Percentiles rank a stretch among this genome's conserved stretches.
These are phyloP conservation scores for Pelargonium nanum DNA, from an alignment of 345 rosid species.

Conservation along the genomic window DNA sequence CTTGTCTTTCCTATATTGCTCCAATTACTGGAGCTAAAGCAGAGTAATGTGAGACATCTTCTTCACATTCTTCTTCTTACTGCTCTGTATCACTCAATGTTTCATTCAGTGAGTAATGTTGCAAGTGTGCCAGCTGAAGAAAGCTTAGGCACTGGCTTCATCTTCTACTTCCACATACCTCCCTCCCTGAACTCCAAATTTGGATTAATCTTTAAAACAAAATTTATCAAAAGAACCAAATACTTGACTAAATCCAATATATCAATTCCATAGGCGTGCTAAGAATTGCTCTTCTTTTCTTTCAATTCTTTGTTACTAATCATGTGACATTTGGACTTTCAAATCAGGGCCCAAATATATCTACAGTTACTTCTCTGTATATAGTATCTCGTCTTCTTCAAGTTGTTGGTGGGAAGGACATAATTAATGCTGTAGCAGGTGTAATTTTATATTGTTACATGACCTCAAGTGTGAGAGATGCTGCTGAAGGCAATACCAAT, in stretches of 20 bases:
- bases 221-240: background rate
- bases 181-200: background rate
- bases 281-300: background rate
- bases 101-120: slow-evolving; percentile 3
- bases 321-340: background rate
- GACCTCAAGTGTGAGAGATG: slow-evolving; percentile 15
- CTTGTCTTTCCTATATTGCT: slow-evolving; percentile 45
- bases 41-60: slow-evolving; percentile 34
- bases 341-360: slow-evolving; percentile 36
- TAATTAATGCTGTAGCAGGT: slow-evolving; percentile 31
- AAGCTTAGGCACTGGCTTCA: background rate
- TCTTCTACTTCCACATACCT: background rate
- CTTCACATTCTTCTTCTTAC: slow-evolving; percentile 8
- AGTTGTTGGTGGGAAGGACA: slow-evolving; percentile 44
- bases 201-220: background rate
- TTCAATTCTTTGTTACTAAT: slow-evolving; percentile 5
- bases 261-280: background rate
- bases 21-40: slow-evolving; percentile 27
- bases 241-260: background rate
- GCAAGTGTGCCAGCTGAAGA: background rate
- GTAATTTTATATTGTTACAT: slow-evolving; percentile 32
- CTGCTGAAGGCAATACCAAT: slow-evolving; percentile 13
- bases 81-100: background rate
- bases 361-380: slow-evolving; percentile 44
- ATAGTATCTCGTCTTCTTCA: slow-evolving; percentile 45